Base-by-base conservation (phyloP, 495 filamentous ascomycete genomes). In the Baudoinia panamericana region DNA sequence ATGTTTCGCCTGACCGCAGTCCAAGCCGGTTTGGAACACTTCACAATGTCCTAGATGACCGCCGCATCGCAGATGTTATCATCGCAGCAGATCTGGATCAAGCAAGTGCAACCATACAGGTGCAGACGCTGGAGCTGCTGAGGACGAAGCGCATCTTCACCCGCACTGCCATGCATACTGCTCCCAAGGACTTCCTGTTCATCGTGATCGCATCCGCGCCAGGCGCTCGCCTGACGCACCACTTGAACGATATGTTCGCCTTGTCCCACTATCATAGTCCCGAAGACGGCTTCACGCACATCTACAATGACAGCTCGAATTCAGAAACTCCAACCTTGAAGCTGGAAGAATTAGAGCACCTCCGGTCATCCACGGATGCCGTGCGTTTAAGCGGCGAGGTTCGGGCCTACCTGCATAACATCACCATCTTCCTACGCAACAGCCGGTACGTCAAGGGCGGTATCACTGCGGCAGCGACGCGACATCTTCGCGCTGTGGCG, bases 101-200 rank as follows among this genome's bases (percentile, higher is more conserved):
- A 28, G 80, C 80, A 1, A 65, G 66, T 20, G 62, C 72, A 17
- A 69, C 74, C 29, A 69, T 95, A n/a, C 90, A 97, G 61, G 76
- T 86, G 26, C 84, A 93, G 53, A 76, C 73, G 20, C 69, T 97
- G 20, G 88, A 84, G 70, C 76, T 97, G 18, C 78, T 90, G 50
- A 81, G 84, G 15, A 79, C 78, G 6, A 80, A 75, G 35, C 73
- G 80, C 37, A 73, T 93, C 39, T 76, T 78, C 45, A 84, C 80
- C 1, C 72, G 75, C 36, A 82, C 71, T 16, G 71, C 70, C 12
- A 69, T 82, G 34, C 72, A 86, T 18, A 66, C 71, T 39, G 81
- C 82, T 8, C 86, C 87, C 7, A 74, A 77, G 50, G 69, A 72
- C 25, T 96, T 96, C 59, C 63, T 94, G 12, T 74, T 95, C 51